These are phyloP conservation scores for Dryas integrifolia DNA, from an alignment of 331 rosid species.

Conservation along the genomic window DNA sequence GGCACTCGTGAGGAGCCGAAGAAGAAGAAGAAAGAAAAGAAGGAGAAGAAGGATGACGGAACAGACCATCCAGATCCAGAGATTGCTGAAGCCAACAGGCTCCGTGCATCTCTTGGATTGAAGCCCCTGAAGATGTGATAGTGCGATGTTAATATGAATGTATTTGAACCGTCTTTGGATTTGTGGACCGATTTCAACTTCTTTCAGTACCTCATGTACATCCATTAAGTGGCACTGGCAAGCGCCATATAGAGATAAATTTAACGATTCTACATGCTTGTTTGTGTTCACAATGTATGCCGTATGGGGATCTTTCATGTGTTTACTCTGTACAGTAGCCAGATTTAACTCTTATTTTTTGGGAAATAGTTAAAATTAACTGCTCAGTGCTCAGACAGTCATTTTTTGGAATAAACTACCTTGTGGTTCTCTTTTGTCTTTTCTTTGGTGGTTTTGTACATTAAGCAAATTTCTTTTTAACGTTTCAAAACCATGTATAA, in stretches of 20 bases:
- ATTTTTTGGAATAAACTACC: neutral
- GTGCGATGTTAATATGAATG: neutral
- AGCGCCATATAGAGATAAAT: neutral
- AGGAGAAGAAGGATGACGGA: constrained; percentile 64
- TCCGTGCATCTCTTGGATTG: constrained; percentile 82
- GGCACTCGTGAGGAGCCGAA: constrained; percentile 58
- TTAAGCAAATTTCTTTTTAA: no score
- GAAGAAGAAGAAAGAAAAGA: constrained; percentile 62
- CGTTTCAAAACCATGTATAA: no score
- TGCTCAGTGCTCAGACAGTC: no score
- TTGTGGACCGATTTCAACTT: neutral
- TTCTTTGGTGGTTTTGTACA: no score
- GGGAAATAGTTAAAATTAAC: no score
- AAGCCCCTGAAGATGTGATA: constrained; percentile 56
- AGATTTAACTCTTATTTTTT: neutral
- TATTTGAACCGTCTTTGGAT: neutral
- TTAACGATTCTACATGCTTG: neutral
- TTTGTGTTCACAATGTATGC: neutral
- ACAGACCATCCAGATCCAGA: constrained; percentile 89
- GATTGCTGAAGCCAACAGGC: constrained; percentile 80
- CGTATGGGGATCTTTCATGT: neutral
- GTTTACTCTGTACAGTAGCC: neutral
- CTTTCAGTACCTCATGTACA: constrained; percentile 3
- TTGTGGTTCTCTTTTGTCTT: neutral
- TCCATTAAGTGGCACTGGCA: neutral